Evolutionary conservation across 306 rosid genomes (phyloP).

Genomic region (Sphenostylis stenocarpa): DNA sequence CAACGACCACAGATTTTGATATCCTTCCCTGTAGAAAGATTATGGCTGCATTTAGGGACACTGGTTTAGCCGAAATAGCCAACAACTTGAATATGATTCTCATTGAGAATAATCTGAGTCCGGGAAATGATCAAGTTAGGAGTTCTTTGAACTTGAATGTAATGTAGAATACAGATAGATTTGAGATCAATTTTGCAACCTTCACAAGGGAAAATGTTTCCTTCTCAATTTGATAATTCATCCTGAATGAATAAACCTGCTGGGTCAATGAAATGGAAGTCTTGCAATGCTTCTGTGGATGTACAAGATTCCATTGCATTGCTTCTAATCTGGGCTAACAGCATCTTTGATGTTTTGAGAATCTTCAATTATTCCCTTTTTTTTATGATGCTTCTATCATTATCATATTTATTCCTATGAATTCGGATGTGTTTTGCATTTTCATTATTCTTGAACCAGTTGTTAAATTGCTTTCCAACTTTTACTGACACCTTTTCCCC

Average conservation of each 20-base stretch:
- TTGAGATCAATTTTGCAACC: slow-evolving; percentile 24
- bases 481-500: neutral
- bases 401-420: neutral
- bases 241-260: slow-evolving; percentile 12
- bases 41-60: slow-evolving; percentile 59
- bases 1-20: slow-evolving; percentile 61
- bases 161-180: slow-evolving; percentile 6
- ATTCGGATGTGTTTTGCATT: neutral
- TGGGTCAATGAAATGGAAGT: slow-evolving; percentile 9
- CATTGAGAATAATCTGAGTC: slow-evolving; percentile 56
- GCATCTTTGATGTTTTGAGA: slow-evolving; percentile 5
- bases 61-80: slow-evolving; percentile 56
- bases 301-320: slow-evolving; percentile 3
- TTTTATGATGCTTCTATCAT: neutral
- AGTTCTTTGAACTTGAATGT: neutral
- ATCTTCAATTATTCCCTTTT: neutral
- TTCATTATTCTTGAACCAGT: neutral
- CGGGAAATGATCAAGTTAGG: slow-evolving; percentile 22
- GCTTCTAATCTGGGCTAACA: neutral
- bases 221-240: slow-evolving; percentile 9
- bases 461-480: neutral
- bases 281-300: slow-evolving; percentile 1
- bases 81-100: slow-evolving; percentile 53
- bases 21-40: slow-evolving; percentile 55
- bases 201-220: slow-evolving; percentile 25